Conservation (phyloP, 2,329 filamentous ascomycete species). For the Neonectria sp. region DNA sequence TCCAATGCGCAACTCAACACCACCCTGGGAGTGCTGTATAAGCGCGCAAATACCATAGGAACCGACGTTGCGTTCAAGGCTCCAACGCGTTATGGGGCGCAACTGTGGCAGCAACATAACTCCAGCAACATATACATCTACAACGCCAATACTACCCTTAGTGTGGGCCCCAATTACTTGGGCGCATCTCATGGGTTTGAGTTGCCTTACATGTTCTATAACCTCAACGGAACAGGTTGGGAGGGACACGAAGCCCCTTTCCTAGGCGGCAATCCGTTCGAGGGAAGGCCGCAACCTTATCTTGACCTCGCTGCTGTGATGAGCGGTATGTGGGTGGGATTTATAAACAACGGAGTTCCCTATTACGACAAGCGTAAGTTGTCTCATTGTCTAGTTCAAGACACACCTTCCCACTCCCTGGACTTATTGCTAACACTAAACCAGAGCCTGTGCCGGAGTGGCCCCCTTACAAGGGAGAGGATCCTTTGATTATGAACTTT, state of each 20-base stretch:
- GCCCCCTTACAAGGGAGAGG: not conserved
- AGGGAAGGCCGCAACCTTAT: not conserved
- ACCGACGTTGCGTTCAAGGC: not conserved
- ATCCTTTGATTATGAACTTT: constrained; percentile 1
- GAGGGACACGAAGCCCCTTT: not conserved
- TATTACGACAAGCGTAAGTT: not conserved
- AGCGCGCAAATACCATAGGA: not conserved
- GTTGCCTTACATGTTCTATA: not conserved
- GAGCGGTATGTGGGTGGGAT: not conserved
- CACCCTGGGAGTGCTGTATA: not conserved
- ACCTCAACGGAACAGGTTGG: not conserved
- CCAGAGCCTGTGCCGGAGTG: not conserved
- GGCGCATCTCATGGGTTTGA: not conserved
- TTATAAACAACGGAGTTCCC: not conserved
- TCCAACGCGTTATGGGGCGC: not conserved
- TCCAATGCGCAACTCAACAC: no score
- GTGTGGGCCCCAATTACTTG: not conserved
- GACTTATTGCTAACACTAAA: constrained; percentile 1
- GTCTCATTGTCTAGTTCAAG: not conserved
- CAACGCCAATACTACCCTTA: not conserved
- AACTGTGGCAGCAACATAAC: not conserved
- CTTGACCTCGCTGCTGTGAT: not conserved
- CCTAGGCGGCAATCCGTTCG: not conserved
- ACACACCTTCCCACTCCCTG: not conserved
- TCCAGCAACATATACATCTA: not conserved